Evolutionary conservation across 169 alveolate genomes (phyloP).

Genomic region (Plasmodium chabaudi): DNA sequence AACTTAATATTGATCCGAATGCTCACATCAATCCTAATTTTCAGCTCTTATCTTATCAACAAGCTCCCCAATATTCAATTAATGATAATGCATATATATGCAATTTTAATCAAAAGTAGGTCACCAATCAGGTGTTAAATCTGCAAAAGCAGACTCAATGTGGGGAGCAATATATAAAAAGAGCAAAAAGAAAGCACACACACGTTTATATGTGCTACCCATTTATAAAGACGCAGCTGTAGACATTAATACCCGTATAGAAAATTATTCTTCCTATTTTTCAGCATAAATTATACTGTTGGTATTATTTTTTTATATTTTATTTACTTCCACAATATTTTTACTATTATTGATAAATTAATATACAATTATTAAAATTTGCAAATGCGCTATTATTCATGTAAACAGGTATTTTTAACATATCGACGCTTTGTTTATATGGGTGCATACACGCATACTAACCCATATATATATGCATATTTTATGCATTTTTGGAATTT

Average conservation of each 20-base stretch:
- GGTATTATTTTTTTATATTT: constrained; percentile 1
- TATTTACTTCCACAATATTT: constrained; percentile 7
- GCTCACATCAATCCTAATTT: constrained; percentile 31
- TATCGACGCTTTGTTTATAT: constrained; percentile 4
- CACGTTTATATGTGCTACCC: neutral
- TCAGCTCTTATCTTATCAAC: constrained; percentile 3
- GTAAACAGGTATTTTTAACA: neutral
- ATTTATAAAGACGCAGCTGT: neutral
- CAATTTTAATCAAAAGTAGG: constrained; percentile 23
- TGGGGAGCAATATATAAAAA: neutral
- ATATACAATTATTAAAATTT: constrained; percentile 45
- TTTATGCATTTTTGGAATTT: neutral
- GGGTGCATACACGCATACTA: neutral
- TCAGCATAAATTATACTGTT: neutral
- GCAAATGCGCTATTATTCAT: constrained; percentile 2
- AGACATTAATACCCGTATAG: neutral
- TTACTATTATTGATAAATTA: constrained; percentile 32
- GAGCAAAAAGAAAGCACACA: constrained; percentile 22
- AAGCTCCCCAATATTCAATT: constrained; percentile 12
- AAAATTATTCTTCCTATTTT: neutral
- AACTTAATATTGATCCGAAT: constrained; percentile 24
- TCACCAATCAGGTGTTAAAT: too few relatives aligned
- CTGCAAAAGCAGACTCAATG: too few relatives aligned
- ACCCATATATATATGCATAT: constrained; percentile 4
- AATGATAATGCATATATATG: constrained; percentile 43